These are phyloP conservation scores for Aspergillus carbonarius DNA, from an alignment of 2,329 filamentous ascomycete genomes.

Conservation along the genomic window DNA sequence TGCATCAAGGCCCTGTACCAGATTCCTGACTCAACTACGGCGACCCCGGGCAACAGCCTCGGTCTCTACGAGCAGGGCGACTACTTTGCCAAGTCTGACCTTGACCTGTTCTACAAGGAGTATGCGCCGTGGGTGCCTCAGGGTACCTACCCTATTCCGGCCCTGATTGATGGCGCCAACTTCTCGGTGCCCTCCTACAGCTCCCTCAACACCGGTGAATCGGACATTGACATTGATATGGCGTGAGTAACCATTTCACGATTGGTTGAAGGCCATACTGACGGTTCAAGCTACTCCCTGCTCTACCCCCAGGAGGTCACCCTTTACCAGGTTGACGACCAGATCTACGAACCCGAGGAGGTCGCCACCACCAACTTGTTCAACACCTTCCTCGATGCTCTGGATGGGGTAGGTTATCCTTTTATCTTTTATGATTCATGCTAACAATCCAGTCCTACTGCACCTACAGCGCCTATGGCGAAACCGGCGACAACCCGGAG, in stretches of 20 bases:
- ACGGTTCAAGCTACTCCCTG: constrained; percentile 33
- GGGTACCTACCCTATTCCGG: constrained; percentile 47
- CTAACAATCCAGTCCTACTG: constrained; percentile 47
- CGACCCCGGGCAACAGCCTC: constrained; percentile 49
- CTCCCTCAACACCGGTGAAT: constrained; percentile 45
- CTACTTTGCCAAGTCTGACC: constrained; percentile 52
- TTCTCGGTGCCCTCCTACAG: constrained; percentile 37
- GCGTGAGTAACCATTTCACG: constrained; percentile 37
- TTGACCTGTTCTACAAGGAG: constrained; percentile 51
- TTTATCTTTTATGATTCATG: neutral
- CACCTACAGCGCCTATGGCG: constrained; percentile 50
- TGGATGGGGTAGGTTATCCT: constrained; percentile 43
- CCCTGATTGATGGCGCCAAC: constrained; percentile 51
- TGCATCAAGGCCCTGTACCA: constrained; percentile 55
- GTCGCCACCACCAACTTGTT: constrained; percentile 33
- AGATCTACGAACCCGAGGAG: constrained; percentile 40
- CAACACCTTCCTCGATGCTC: constrained; percentile 54
- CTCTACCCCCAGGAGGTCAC: constrained; percentile 54
- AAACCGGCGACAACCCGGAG: constrained; percentile 49
- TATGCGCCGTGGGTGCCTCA: constrained; percentile 44
- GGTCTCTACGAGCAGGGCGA: constrained; percentile 57
- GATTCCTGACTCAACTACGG: constrained; percentile 42
- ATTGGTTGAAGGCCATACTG: neutral
- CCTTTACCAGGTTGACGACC: constrained; percentile 53
- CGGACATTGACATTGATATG: constrained; percentile 56